Base-by-base conservation (phyloP, 768 basidiomycete genomes). In the Lenzites betulinus region DNA sequence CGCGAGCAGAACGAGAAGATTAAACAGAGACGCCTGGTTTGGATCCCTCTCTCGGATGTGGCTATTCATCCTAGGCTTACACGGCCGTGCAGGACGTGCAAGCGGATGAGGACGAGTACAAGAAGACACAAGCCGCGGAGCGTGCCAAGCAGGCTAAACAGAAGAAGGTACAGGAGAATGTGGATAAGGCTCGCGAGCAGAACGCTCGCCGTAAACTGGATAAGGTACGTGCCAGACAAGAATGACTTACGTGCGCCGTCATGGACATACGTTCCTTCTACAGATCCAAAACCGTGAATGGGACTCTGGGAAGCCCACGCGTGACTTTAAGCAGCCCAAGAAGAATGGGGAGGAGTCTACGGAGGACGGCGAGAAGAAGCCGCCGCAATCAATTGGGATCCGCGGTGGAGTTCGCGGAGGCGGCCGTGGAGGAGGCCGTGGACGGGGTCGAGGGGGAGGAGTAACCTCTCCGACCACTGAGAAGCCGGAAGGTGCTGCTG, bases 171-270 rank as follows among this genome's bases (percentile, higher is more conserved):
- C 92, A 93, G 73, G 83, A 86, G 61, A 78, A 78, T 35, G 77
- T 93, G 59, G 79, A 93, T 70, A 82, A 81, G 28, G 81, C 88
- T 35, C 85, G 91, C 28, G 89, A 90, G 68, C 84, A 89, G 76
- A 91, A 89, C 64, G 90, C 90, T 54, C 84, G 83, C 66, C 79
- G 88, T 36, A 93, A 93, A 76, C 78, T 92, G 81, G 89, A 89
- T n/a, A 91, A 88, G 64, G 70, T 69, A 46, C 33, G 53, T 22
- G 6, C 12, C 30, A 9, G 1, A 13, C 20, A 11, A n/a, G 4
- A 11, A 16, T 15, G 44, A 7, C 12, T 9, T 42, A 22, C 20
- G 7, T 3, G 13, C 25, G 7, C 20, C 25, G 12, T 23, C 23
- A 39, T 26, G 15, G 1, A 26, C 35, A 22, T 41, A 13, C 23